Conservation (phyloP, 2,329 filamentous ascomycete species). For the Pseudogymnoascus sp. region DNA sequence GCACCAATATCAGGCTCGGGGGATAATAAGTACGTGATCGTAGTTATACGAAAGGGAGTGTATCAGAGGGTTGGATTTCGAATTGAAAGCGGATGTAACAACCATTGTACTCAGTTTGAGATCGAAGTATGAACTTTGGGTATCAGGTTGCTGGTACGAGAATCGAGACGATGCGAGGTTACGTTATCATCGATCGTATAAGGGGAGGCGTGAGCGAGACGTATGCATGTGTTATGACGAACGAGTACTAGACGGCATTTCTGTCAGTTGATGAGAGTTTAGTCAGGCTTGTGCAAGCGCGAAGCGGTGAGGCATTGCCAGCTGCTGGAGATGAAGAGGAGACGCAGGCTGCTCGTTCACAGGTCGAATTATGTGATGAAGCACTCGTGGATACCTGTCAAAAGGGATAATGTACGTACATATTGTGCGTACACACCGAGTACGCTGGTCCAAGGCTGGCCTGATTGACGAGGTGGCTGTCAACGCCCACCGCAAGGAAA, state of each 20-base stretch:
- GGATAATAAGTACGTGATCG: slow-evolving; percentile 19
- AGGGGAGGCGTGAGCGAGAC: neutral
- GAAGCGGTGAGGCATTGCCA: neutral
- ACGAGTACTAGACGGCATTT: neutral
- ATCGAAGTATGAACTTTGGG: slow-evolving; percentile 28
- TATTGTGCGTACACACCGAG: too few relatives aligned
- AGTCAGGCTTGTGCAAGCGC: neutral
- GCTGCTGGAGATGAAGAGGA: neutral
- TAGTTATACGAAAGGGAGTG: slow-evolving; percentile 33
- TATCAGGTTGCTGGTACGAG: slow-evolving; percentile 25
- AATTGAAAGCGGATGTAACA: slow-evolving; percentile 32
- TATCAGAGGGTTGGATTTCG: slow-evolving; percentile 30
- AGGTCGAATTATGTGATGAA: too few relatives aligned
- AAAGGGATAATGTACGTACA: too few relatives aligned
- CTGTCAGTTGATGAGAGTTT: neutral
- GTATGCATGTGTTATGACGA: neutral
- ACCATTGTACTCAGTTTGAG: slow-evolving; percentile 57
- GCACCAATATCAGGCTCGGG: neutral
- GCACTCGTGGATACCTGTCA: too few relatives aligned
- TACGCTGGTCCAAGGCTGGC: too few relatives aligned
- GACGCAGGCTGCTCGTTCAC: neutral
- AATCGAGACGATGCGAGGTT: slow-evolving; percentile 17
- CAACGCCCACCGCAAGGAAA: too few relatives aligned
- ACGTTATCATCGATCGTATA: neutral
- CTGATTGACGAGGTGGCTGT: too few relatives aligned